phyloP scores from a whole-genome alignment of 108 stramenopile genomes.

The Pseudonitzschia multiseries region DNA sequence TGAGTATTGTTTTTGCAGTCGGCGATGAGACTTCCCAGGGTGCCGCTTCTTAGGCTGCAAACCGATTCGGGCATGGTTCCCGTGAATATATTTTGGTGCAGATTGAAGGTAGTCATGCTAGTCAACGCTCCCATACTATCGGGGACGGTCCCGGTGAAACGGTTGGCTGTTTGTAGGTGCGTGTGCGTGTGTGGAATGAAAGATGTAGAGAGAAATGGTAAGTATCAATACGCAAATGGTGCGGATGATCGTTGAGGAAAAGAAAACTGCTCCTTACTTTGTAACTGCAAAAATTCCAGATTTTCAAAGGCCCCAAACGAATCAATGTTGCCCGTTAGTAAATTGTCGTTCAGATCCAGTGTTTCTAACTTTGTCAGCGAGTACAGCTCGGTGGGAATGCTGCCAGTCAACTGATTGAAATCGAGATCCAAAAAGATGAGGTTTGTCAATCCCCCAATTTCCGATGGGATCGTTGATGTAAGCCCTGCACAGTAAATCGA shows the following conservation, averaged over 20 bases:
- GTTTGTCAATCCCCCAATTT: slow-evolving; percentile 61
- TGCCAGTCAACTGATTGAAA: slow-evolving; percentile 47
- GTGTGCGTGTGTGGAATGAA: background rate
- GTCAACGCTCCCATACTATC: slow-evolving; percentile 47
- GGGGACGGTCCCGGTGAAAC: slow-evolving; percentile 62
- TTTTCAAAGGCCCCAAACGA: slow-evolving; percentile 49
- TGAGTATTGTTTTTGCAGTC: slow-evolving; percentile 29
- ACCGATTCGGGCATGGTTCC: slow-evolving; percentile 45
- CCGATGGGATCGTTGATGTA: slow-evolving; percentile 62
- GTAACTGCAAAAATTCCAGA: slow-evolving; percentile 56
- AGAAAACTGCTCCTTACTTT: slow-evolving; percentile 8
- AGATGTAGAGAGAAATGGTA: background rate
- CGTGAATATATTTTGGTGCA: slow-evolving; percentile 20
- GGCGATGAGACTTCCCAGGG: slow-evolving; percentile 34
- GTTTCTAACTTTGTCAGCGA: slow-evolving; percentile 32
- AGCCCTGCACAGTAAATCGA: slow-evolving; percentile 29
- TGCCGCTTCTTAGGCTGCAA: slow-evolving; percentile 21
- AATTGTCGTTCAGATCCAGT: slow-evolving; percentile 70
- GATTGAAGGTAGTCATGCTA: slow-evolving; percentile 44
- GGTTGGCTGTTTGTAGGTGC: slow-evolving; percentile 22
- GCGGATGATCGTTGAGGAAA: background rate
- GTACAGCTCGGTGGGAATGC: slow-evolving; percentile 38
- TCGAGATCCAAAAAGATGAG: slow-evolving; percentile 48
- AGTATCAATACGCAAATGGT: background rate
- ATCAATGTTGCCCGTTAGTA: slow-evolving; percentile 53